Evolutionary conservation across 768 basidiomycete species (phyloP).

Genomic region (Boletus rubropictus): DNA sequence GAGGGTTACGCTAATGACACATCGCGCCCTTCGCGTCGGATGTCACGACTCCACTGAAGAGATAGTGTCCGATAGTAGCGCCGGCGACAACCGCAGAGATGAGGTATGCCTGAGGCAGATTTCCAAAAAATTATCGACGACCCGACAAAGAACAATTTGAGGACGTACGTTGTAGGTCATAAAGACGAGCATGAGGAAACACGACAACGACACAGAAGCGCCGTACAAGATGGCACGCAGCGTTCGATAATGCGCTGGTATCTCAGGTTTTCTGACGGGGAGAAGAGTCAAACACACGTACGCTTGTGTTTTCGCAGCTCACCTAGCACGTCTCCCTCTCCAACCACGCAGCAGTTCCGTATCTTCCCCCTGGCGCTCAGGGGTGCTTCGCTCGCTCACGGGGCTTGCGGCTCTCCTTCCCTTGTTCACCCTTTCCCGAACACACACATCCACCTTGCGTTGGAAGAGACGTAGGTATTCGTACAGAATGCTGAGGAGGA

Average conservation of each 20-base stretch:
- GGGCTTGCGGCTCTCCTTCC: slow-evolving; percentile 44
- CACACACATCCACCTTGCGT: slow-evolving; percentile 50
- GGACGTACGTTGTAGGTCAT: slow-evolving; percentile 91
- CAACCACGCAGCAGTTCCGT: slow-evolving; percentile 47
- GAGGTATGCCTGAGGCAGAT: slow-evolving; percentile 63
- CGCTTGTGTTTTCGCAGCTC: neutral
- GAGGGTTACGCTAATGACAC: slow-evolving; percentile 54
- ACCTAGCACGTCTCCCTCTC: slow-evolving; percentile 41
- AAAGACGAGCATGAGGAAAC: slow-evolving; percentile 92
- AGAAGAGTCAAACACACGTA: neutral
- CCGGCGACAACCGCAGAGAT: slow-evolving; percentile 78
- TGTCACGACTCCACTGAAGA: slow-evolving; percentile 65
- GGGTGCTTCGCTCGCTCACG: slow-evolving; percentile 36
- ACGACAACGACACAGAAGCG: slow-evolving; percentile 69
- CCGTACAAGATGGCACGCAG: slow-evolving; percentile 69
- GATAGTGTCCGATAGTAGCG: slow-evolving; percentile 76
- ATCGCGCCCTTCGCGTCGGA: slow-evolving; percentile 67
- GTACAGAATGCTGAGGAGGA: slow-evolving; percentile 64
- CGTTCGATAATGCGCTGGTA: slow-evolving; percentile 36
- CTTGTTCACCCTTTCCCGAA: slow-evolving; percentile 45
- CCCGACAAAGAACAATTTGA: neutral
- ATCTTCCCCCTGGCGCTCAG: slow-evolving; percentile 47
- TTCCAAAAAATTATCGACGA: neutral
- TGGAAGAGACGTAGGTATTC: slow-evolving; percentile 72
- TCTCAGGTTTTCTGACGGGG: neutral